Percentiles rank a stretch among this genome's conserved stretches.
phyloP scores from a whole-genome alignment of 2,329 filamentous ascomycete species.

The Pseudocercospora fijiensis region DNA sequence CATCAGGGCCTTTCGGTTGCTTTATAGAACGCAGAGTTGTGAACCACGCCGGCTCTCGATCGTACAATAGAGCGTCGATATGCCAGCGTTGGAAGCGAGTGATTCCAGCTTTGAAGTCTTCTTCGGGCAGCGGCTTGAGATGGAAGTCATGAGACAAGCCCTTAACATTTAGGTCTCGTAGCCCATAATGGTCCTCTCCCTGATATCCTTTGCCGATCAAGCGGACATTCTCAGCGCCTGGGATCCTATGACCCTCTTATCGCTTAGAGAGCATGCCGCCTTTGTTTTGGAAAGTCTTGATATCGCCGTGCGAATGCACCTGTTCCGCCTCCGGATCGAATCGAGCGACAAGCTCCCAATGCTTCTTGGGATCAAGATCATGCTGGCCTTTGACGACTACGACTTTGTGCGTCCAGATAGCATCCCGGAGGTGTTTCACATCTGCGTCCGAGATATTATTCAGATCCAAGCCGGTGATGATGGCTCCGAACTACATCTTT shows the following conservation, averaged over 20 bases:
- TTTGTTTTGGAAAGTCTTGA: constrained; percentile 45
- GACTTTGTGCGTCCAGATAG: constrained; percentile 48
- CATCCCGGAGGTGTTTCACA: constrained; percentile 40
- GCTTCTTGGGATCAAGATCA: constrained; percentile 44
- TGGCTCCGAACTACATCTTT: constrained; percentile 16
- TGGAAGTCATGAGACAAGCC: constrained; percentile 54
- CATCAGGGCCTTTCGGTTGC: constrained; percentile 53
- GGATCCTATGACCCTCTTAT: constrained; percentile 37
- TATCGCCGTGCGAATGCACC: constrained; percentile 46
- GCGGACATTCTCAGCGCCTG: constrained; percentile 47
- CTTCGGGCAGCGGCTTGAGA: constrained; percentile 60
- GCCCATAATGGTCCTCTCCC: constrained; percentile 47
- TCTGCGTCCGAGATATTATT: constrained; percentile 43
- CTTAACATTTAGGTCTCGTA: constrained; percentile 41
- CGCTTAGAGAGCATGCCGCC: constrained; percentile 44
- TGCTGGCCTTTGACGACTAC: constrained; percentile 48
- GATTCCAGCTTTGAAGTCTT: constrained; percentile 54
- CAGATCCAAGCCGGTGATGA: constrained; percentile 41
- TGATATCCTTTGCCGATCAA: constrained; percentile 50
- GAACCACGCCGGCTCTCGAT: constrained; percentile 66
- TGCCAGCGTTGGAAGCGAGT: constrained; percentile 72
- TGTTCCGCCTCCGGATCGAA: constrained; percentile 46
- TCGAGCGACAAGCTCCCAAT: constrained; percentile 47
- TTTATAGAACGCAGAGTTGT: constrained; percentile 72
- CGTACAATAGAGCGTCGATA: constrained; percentile 73